Percentiles rank a stretch among this genome's conserved stretches.
These are phyloP conservation scores for Diplodia corticola DNA, from an alignment of 2,329 filamentous ascomycete genomes.

Conservation along the genomic window DNA sequence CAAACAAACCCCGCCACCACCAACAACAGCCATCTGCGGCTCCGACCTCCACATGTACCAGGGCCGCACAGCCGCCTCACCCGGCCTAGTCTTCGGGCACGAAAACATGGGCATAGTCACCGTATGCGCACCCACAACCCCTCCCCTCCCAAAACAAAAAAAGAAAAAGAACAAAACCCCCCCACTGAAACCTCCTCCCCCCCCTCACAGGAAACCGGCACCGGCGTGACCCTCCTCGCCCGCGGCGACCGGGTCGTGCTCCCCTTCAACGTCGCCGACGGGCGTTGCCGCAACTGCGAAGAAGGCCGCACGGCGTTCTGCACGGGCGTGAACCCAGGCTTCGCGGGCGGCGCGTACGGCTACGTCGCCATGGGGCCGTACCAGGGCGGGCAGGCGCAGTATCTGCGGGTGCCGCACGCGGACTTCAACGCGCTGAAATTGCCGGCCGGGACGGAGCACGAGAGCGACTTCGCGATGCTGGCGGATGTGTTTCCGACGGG, in stretches of 20 bases:
- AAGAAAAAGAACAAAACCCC: too few species aligned
- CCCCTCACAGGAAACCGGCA: constrained; percentile 48
- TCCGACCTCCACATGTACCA: constrained; percentile 62
- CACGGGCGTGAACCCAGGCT: constrained; percentile 63
- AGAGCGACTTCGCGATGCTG: constrained; percentile 59
- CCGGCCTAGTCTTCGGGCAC: constrained; percentile 63
- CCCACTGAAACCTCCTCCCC: neutral
- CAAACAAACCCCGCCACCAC: neutral
- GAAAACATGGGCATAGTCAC: constrained; percentile 62
- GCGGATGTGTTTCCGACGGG: constrained; percentile 55
- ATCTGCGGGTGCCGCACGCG: constrained; percentile 64
- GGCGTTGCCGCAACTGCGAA: constrained; percentile 64
- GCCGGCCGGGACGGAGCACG: constrained; percentile 61
- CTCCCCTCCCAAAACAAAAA: too few species aligned
- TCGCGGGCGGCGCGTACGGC: constrained; percentile 61
- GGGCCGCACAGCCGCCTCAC: constrained; percentile 62
- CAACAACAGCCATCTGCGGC: constrained; percentile 52
- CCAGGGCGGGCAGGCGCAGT: constrained; percentile 62
- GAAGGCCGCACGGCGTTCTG: constrained; percentile 66
- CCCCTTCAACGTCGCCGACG: constrained; percentile 66
- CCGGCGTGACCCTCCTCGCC: constrained; percentile 61
- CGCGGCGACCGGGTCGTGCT: constrained; percentile 65
- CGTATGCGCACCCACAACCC: neutral
- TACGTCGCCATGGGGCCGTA: constrained; percentile 63
- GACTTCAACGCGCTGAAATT: constrained; percentile 67